A percentile compares a stretch with the other conserved stretches of the same genome.
These are phyloP conservation scores for Pelargonium fulgidum DNA, from an alignment of 441 rosid genomes.

Conservation along the genomic window DNA sequence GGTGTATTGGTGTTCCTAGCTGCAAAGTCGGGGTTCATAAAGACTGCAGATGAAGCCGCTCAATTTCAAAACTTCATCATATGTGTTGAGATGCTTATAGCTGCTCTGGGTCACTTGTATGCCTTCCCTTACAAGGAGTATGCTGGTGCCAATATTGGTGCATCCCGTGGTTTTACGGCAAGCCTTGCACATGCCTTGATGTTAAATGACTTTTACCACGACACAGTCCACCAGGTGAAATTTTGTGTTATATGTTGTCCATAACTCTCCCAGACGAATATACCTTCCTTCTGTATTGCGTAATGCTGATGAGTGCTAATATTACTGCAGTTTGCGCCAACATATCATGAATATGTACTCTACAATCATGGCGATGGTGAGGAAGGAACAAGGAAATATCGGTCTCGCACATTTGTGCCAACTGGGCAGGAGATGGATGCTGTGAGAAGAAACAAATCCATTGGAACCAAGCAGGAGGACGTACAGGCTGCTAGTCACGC, in stretches of 20 bases:
- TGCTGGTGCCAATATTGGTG: conserved; percentile 90
- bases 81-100: conserved; percentile 94
- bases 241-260: conserved; percentile 7
- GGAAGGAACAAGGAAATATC: conserved; percentile 75
- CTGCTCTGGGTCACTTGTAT: conserved; percentile 81
- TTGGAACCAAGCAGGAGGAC: conserved; percentile 72
- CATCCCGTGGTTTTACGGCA: conserved; percentile 55
- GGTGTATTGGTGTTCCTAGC: conserved; percentile 95
- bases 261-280: background rate
- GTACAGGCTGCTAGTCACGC: conserved; percentile 57
- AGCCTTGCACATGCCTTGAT: conserved; percentile 87
- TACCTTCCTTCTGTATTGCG: background rate
- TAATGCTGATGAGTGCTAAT: conserved; percentile 23
- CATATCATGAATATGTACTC: conserved; percentile 91
- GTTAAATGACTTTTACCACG: conserved; percentile 92
- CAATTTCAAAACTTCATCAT: conserved; percentile 76
- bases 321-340: conserved; percentile 77
- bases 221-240: conserved; percentile 88
- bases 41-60: conserved; percentile 72
- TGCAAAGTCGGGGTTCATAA: conserved; percentile 74
- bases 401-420: conserved; percentile 93
- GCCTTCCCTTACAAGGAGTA: conserved; percentile 98
- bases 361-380: conserved; percentile 84
- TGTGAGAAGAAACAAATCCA: conserved; percentile 70
- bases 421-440: conserved; percentile 98